Evolutionary conservation across 441 rosid genomes (phyloP).

Genomic region (Mallotus repandus): DNA sequence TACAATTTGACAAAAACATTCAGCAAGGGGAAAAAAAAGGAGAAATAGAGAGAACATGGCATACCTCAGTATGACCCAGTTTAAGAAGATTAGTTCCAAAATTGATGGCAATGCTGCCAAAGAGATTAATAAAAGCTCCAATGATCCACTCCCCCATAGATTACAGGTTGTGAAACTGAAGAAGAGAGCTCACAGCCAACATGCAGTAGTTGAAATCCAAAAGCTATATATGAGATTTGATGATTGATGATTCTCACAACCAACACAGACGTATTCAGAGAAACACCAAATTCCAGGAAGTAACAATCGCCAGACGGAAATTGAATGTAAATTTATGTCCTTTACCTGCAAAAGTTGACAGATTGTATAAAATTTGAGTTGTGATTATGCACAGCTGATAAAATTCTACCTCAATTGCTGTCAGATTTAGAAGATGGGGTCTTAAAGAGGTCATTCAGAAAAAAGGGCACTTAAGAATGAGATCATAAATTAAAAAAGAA

Average conservation of each 20-base stretch:
- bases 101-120: conserved; percentile 98
- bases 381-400: too few species aligned
- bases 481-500: not conserved
- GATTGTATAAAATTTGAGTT: not conserved
- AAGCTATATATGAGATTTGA: not conserved
- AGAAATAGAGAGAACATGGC: not conserved
- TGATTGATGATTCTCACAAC: not conserved
- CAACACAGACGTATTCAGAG: not conserved
- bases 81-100: conserved; percentile 98
- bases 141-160: conserved; percentile 97
- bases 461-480: not conserved
- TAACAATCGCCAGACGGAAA: not conserved
- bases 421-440: conserved; percentile 1
- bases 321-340: not conserved
- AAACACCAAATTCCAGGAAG: not conserved
- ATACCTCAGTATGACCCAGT: conserved; percentile 93
- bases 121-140: conserved; percentile 92
- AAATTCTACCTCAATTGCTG: not conserved
- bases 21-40: not conserved
- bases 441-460: not conserved
- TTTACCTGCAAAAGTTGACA: conserved; percentile 5
- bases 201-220: conserved; percentile 32
- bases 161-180: conserved; percentile 32
- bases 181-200: conserved; percentile 35
- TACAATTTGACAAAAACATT: not conserved